Evolutionary conservation across 176 grass and related monocot genomes (phyloP), one percentile per base, ranked within the genome.

Genomic region (Carex pumila): DNA sequence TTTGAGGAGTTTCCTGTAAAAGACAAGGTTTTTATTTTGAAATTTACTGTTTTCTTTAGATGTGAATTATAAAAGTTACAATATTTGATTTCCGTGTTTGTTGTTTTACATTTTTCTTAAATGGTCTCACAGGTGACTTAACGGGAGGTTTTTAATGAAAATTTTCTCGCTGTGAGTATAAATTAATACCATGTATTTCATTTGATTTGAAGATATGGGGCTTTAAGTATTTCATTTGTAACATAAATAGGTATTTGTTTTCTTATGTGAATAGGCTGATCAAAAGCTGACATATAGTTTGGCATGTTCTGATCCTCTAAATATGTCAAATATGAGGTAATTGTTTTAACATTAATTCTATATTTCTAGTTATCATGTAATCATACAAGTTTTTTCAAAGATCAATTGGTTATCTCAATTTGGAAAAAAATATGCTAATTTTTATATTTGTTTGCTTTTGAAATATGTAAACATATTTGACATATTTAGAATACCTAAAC

Each of bases 111-210:
- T 25, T 88, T 81, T 11, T 7, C 65, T 75, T 66, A 15, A 74
- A 56, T 85, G 54, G 79, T 83, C 5, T 45, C 36, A 43, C 88
- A 92, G 96, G 96, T 98, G 66, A 95, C 96, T 22, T 98, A 99
- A n/a, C n/a, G n/a, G 67, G 96, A 98, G 75, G 93, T 98, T 67
- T 99, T 91, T 22, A 98, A 98, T 84, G 96, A 98, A 79, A 98
- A 93, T 30, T 95, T 98, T 86, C 89, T 94, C 85, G 77, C 84
- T 18, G 93, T 98, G 94, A 95, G 96, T 66, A 70, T 71, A 54
- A 70, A 70, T 75, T 41, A 60, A 62, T 74, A 49, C 0, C 4
- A 2, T 41, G 7, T 12, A n/a, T 78, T 72, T 34, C 7, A 10
- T 87, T 73, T 19, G 17, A 52, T 10, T 81, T 79, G 81, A 36